Evolutionary conservation across 345 rosid species (phyloP), one percentile per base, ranked within the genome.

Genomic region (Gossypium ekmanianum): DNA sequence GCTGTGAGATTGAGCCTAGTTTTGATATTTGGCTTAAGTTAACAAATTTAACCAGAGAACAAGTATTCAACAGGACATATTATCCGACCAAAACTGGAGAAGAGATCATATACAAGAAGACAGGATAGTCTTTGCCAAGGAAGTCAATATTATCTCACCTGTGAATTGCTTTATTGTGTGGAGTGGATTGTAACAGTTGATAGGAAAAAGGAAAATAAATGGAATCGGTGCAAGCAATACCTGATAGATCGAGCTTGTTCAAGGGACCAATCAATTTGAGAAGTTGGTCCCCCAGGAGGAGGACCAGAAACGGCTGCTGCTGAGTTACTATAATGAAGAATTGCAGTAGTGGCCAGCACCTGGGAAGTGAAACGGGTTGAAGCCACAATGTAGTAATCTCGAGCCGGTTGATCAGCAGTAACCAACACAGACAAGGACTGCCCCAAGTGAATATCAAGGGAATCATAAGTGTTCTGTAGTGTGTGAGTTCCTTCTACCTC

Each of bases 401-500:
- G 82, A 12, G 81, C 76, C 9, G 86, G 87, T 78, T 89, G 97
- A 87, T 92, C 87, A 43, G 91, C 88, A 0, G 90, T 89, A 22
- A 91, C 90, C 82, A 92, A 77, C 34, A 91, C 87, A 54, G 96
- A 91, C 70, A 78, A 85, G 57, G 92, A 88, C 63, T 92, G 96
- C 11, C 97, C 97, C 76, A 89, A 78, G 73, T 88, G 94, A 77
- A 91, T 55, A 69, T 92, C 97, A 65, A 92, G 83, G 73, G 88
- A 86, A 75, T 83, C 81, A 52, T 90, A 90, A 9, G 80, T 83
- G 78, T 89, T 89, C 75, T 92, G 96, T 0, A 89, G 81, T 0
- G 97, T 83, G 77, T 92, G 93, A 61, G 92, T 83, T 75, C 97
- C 97, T 83, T 92, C 95, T 11, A 89, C 88, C 84, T 92, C 95